A percentile compares a stretch with the other conserved stretches of the same genome.
phyloP scores from a whole-genome alignment of 257 asterid species.

The Solanum piurae region DNA sequence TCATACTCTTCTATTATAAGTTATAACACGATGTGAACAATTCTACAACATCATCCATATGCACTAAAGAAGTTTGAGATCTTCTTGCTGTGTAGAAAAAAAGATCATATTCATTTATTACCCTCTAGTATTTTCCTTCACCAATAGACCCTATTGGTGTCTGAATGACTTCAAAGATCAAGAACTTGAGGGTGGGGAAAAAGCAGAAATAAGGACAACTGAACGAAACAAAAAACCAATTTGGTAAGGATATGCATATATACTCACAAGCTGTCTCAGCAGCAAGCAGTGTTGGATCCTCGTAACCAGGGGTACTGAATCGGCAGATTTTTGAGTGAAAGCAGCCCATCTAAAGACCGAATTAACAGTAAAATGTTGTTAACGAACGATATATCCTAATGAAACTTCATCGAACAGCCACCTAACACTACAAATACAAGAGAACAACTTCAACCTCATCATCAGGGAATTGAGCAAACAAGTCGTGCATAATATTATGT shows the following conservation, averaged over 20 bases:
- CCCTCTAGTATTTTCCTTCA: background rate
- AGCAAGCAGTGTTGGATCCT: slow-evolving; percentile 74
- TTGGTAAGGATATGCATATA: slow-evolving; percentile 2
- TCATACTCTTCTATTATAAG: background rate
- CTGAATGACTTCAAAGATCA: background rate
- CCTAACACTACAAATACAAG: background rate
- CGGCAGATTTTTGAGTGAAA: slow-evolving; percentile 35
- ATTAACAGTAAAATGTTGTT: background rate
- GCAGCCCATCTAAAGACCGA: slow-evolving; percentile 55
- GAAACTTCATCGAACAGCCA: slow-evolving; percentile 1
- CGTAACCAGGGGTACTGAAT: slow-evolving; percentile 51
- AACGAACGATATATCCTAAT: slow-evolving; percentile 5
- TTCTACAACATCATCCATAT: background rate
- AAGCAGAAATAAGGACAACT: background rate
- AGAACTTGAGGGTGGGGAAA: background rate
- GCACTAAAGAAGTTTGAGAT: background rate
- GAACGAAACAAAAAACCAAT: background rate
- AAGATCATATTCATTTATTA: background rate
- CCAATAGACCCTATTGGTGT: background rate
- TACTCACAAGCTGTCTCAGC: slow-evolving; percentile 89
- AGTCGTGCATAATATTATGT: background rate
- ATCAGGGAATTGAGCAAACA: background rate
- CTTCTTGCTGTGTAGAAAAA: background rate
- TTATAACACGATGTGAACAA: background rate
- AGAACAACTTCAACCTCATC: background rate